Evolutionary conservation across 1,139 yeast species (phyloP).

Genomic region (Scheffersomyces stambukii): DNA sequence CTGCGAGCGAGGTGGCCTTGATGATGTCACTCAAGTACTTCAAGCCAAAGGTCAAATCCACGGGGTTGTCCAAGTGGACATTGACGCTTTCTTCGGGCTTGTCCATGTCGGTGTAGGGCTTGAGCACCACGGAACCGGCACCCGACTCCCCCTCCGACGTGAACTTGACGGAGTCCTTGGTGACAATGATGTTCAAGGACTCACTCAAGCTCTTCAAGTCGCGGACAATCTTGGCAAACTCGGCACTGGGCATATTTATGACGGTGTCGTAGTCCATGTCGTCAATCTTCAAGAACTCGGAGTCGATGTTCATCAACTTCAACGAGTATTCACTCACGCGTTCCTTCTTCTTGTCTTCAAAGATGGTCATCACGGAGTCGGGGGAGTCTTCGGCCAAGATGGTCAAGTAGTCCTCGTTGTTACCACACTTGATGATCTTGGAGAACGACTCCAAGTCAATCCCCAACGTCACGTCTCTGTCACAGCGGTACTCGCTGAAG

Average conservation of each 20-base stretch:
- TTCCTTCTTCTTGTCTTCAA: conserved; percentile 88
- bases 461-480: conserved; percentile 89
- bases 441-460: conserved; percentile 81
- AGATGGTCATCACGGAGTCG: conserved; percentile 73
- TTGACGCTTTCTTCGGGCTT: conserved; percentile 70
- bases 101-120: conserved; percentile 79
- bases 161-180: conserved; percentile 90
- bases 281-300: conserved; percentile 90
- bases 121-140: conserved; percentile 79
- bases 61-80: conserved; percentile 83
- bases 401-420: conserved; percentile 83
- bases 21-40: conserved; percentile 88
- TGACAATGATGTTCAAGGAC: conserved; percentile 78
- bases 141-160: conserved; percentile 92
- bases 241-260: conserved; percentile 81
- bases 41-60: conserved; percentile 84
- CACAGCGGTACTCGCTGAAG: conserved; percentile 93
- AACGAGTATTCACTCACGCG: conserved; percentile 89
- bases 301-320: conserved; percentile 94
- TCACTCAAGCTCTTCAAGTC: conserved; percentile 86
- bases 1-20: conserved; percentile 80
- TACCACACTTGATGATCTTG: conserved; percentile 88
- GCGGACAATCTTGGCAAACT: conserved; percentile 85
- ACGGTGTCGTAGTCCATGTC: conserved; percentile 90
- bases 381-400: conserved; percentile 91